Conservation (phyloP, 73 alveolate species). For the Tetrahymena malaccensis region DNA sequence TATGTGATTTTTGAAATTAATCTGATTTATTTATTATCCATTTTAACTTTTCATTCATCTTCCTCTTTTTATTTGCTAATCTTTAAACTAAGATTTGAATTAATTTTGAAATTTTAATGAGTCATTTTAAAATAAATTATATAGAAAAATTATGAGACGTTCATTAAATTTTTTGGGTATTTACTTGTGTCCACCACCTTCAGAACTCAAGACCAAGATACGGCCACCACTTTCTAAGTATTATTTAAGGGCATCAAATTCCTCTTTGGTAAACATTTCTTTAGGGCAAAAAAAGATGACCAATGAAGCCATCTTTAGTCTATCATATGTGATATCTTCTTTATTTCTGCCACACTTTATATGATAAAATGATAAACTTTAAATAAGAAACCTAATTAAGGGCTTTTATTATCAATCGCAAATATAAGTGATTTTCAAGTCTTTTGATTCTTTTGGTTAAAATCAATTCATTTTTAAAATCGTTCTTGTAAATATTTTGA, state of each 20-base stretch:
- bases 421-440: background rate
- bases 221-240: conserved; percentile 91
- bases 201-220: conserved; percentile 72
- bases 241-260: conserved; percentile 75
- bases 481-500: background rate
- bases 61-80: background rate
- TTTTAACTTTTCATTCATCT: background rate
- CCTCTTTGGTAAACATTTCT: conserved; percentile 60
- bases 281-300: conserved; percentile 63
- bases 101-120: background rate
- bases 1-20: too few species aligned
- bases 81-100: background rate
- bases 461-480: background rate
- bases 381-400: background rate
- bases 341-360: conserved; percentile 35
- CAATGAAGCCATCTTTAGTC: conserved; percentile 52
- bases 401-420: background rate
- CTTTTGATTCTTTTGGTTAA: background rate
- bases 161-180: background rate
- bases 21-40: too few species aligned
- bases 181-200: conserved; percentile 91
- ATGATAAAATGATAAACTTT: background rate
- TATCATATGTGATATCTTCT: conserved; percentile 37
- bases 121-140: background rate
- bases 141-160: background rate